Evolutionary conservation across 129 eudicot genomes (phyloP), one percentile per base, ranked within the genome.

Genomic region (Lactuca saligna): DNA sequence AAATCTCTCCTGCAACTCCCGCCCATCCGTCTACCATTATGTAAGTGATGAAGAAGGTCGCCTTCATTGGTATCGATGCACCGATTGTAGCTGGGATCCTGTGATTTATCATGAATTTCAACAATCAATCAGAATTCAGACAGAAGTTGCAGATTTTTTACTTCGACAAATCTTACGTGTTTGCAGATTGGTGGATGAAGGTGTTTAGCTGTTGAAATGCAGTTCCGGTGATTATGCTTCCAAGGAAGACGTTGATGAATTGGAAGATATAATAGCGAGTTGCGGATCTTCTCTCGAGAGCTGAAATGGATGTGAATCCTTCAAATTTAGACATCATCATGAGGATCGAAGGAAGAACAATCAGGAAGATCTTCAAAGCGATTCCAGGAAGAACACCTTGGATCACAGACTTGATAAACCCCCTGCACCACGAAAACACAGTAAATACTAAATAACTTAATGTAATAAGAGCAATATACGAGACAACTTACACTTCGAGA

Each of bases 1-100:
- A 71, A 71, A 90, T 83, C 79, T 90, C 97, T 14, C 87, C 95
- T 0, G 97, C 97, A 66, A 87, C 78, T 72, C 95, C 95, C 63
- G 97, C 95, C 97, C 97, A 90, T 49, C 97, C 97, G 55, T 90
- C 97, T n/a, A 90, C 88, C 97, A 90, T 90, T 63, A 82, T 79
- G 42, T 85, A 85, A 38, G 91, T 85, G 55, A 85, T 82, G 60
- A 85, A 85, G 64, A 85, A 84, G 31, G 96, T 86, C 61, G 93
- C 96, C 71, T 86, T 89, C 96, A 89, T 89, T 2, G 96, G 94
- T 65, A 89, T 86, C 32, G 91, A 85, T 25, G 84, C 86, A 4
- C 96, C 96, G 41, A 89, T 78, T 41, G 91, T 89, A 54, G 39
- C 63, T 3, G 94, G 90, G 62, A 89, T 86, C 3, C 96, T 88